A percentile compares a stretch with the other conserved stretches of the same genome.
Evolutionary conservation across 345 rosid species (phyloP).

Genomic region (Eucalyptus lansdowneana): DNA sequence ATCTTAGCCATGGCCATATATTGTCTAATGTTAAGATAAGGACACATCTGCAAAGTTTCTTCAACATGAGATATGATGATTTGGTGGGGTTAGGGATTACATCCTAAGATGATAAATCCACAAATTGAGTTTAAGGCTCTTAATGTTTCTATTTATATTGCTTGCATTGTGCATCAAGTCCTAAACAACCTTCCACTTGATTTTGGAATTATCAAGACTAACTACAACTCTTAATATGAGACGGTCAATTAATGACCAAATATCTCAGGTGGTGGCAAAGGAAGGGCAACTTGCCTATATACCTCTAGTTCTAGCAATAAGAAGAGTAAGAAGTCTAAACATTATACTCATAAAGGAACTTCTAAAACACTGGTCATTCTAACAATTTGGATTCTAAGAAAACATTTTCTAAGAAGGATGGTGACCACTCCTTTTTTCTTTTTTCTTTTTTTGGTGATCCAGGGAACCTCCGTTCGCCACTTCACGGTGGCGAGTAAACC

Average conservation of each 20-base stretch:
- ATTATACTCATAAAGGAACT: background rate
- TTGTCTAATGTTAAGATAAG: background rate
- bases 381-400: fast-evolving
- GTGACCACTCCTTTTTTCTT: too few relatives aligned
- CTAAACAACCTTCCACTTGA: background rate
- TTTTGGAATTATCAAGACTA: background rate
- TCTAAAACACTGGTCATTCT: too few relatives aligned
- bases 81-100: background rate
- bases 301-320: too few relatives aligned
- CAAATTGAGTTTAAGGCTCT: background rate
- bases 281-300: background rate
- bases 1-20: too few relatives aligned
- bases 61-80: background rate
- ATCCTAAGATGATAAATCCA: fast-evolving
- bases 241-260: background rate
- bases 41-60: background rate
- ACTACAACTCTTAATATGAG: background rate
- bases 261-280: background rate
- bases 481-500: too few relatives aligned
- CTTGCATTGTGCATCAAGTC: background rate
- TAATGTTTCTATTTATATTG: background rate
- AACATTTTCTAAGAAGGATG: background rate
- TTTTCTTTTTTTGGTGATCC: too few relatives aligned
- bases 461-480: too few relatives aligned
- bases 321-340: background rate